Percentiles rank a stretch among this genome's conserved stretches.
phyloP scores from a whole-genome alignment of 192 early-diverging fungal genomes.

The Paraglomus occultum region DNA sequence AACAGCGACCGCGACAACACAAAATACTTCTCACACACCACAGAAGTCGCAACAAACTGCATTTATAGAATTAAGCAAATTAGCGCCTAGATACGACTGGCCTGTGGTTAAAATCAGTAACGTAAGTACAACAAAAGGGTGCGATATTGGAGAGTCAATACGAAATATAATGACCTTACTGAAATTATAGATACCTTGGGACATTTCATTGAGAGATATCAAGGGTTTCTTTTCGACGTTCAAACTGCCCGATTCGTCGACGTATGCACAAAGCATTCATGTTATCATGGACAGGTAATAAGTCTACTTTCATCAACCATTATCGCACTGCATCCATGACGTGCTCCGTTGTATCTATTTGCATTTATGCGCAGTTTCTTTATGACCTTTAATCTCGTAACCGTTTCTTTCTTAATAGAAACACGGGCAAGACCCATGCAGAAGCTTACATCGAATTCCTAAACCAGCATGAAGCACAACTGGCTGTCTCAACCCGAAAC shows the following conservation, averaged over 20 bases:
- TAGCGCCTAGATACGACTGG: conserved; percentile 16
- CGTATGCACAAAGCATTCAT: conserved; percentile 51
- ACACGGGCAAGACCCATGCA: conserved; percentile 69
- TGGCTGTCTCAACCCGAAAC: conserved; percentile 54
- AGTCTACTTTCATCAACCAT: background rate
- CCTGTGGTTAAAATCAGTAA: conserved; percentile 22
- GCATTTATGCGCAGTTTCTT: no score
- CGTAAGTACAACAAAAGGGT: background rate
- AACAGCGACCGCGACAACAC: background rate
- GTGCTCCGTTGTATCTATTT: background rate
- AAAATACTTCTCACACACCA: background rate
- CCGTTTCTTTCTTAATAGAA: conserved; percentile 60
- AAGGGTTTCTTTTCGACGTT: conserved; percentile 42
- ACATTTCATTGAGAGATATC: conserved; percentile 55
- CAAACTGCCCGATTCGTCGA: conserved; percentile 40
- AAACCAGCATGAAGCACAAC: conserved; percentile 47
- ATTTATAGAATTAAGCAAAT: conserved; percentile 24
- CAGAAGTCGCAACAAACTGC: background rate
- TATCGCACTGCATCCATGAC: background rate
- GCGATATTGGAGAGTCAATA: background rate
- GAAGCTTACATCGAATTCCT: conserved; percentile 68
- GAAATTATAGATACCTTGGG: conserved; percentile 56
- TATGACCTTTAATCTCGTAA: conserved; percentile 10
- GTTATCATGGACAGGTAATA: conserved; percentile 41
- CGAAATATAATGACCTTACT: background rate